Percentiles rank a stretch among this genome's conserved stretches.
These are phyloP conservation scores for Fraxinus floribunda DNA, from an alignment of 305 asterid species.

Conservation along the genomic window DNA sequence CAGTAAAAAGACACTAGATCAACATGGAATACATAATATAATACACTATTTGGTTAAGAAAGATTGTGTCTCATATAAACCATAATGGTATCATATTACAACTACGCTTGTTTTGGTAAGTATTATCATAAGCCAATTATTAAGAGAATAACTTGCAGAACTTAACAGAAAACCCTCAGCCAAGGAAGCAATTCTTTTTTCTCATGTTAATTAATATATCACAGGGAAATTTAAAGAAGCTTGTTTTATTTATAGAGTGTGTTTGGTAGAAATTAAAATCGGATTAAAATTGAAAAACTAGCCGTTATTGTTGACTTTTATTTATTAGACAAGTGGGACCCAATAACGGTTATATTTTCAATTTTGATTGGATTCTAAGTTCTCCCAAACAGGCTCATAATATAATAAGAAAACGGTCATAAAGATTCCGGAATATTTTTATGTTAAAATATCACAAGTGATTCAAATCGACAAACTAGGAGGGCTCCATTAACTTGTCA, in stretches of 20 bases:
- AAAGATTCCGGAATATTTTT: neutral
- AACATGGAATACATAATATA: neutral
- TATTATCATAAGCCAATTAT: neutral
- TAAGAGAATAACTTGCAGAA: neutral
- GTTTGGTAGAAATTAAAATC: too few relatives aligned
- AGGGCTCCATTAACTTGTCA: neutral
- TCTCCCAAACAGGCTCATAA: too few relatives aligned
- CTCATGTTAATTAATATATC: neutral
- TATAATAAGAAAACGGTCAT: neutral
- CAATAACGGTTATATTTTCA: too few relatives aligned
- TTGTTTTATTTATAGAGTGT: neutral
- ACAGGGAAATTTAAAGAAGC: neutral
- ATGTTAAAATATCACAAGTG: neutral
- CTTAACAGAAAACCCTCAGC: neutral
- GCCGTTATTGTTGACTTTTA: too few relatives aligned
- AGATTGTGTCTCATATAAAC: neutral
- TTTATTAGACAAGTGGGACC: too few relatives aligned
- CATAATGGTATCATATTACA: neutral
- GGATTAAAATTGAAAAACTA: too few relatives aligned
- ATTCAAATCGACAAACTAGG: neutral
- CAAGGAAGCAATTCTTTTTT: neutral
- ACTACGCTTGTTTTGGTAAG: neutral
- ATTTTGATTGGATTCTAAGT: too few relatives aligned
- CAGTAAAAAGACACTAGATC: slow-evolving; percentile 1
- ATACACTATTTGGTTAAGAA: neutral